Base-by-base conservation (phyloP, 805 yeast species). In the Maudiozyma serrabonitensis region DNA sequence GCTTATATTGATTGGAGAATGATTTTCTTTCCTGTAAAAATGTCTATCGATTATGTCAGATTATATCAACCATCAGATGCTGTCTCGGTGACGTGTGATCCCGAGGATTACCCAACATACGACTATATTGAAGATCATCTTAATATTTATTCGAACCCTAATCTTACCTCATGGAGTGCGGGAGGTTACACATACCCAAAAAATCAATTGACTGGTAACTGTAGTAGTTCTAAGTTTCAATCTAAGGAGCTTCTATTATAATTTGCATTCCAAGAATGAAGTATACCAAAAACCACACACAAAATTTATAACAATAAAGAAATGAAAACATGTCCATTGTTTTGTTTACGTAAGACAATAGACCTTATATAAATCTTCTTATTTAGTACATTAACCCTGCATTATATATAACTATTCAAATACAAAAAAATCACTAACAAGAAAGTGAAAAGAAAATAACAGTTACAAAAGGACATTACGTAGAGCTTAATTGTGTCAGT, bases 1-100 rank as follows among this genome's bases (percentile, higher is more conserved):
- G 87, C 93, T 6, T 87, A 86, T 66, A 90, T 91, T 54, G 91
- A 88, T 69, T 91, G 96, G 96, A 79, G 81, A 41, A 71, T 81
- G 3, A 71, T 89, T 51, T 68, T 69, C 45, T 91, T 90, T 78
- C 98, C 98, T 2, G 78, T 77, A 15, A 74, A 78, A 2, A 72
- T 90, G 81, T 71, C 79, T 50, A 70, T 91, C 43, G 97, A 91
- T 65, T 87, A 84, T 59, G 95, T 91, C 35, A 80, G 98, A 59
- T 62, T 91, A 18, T 91, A 93, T 67, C 99, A 91, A 70, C 95
- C 96, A 2, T 61, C 71, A 38, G 81, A 78, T 56, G 67, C 73
- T 12, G 66, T 74, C 32, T 75, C 78, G 46, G 50, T 83, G 21
- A 83, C 93, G 0, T 91, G 98, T 70, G 97, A 90, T 62, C 98